phyloP scores from a whole-genome alignment of 305 asterid species.

The Solanum hybrid region DNA sequence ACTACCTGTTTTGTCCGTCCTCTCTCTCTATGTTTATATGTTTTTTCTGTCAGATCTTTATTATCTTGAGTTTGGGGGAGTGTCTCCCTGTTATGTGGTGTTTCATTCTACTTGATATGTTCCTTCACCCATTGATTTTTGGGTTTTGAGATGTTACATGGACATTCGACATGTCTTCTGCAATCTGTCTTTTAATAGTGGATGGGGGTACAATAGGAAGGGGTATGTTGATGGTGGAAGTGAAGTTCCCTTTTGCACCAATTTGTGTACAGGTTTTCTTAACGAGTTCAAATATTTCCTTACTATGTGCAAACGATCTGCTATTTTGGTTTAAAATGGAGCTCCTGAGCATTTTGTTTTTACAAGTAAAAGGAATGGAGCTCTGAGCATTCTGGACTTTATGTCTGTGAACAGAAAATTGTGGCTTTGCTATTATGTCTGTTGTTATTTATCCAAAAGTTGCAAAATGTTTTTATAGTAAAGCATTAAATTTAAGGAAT shows the following conservation, averaged over 20 bases:
- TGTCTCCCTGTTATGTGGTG: not conserved
- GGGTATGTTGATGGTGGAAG: not conserved
- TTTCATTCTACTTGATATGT: not conserved
- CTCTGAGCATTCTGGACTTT: not conserved
- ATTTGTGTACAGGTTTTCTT: not conserved
- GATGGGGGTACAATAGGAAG: not conserved
- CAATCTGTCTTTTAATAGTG: not conserved
- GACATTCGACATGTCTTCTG: not conserved
- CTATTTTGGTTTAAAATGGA: not conserved
- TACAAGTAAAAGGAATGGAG: not conserved
- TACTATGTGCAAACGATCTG: not conserved
- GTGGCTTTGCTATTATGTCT: not conserved
- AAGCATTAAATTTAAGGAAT: not conserved
- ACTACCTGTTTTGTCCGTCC: not conserved
- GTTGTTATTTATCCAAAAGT: not conserved
- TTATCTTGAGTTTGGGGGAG: not conserved
- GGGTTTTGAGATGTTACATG: not conserved
- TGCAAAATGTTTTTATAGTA: not conserved
- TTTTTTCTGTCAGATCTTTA: not conserved
- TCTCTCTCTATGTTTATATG: not conserved
- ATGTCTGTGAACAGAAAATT: not conserved
- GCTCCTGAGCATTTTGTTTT: not conserved
- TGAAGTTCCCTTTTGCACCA: not conserved
- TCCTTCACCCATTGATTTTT: not conserved
- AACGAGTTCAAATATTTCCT: not conserved